These are phyloP conservation scores for Irpex rosettiformis DNA, from an alignment of 1,284 basidiomycete species.

Conservation along the genomic window DNA sequence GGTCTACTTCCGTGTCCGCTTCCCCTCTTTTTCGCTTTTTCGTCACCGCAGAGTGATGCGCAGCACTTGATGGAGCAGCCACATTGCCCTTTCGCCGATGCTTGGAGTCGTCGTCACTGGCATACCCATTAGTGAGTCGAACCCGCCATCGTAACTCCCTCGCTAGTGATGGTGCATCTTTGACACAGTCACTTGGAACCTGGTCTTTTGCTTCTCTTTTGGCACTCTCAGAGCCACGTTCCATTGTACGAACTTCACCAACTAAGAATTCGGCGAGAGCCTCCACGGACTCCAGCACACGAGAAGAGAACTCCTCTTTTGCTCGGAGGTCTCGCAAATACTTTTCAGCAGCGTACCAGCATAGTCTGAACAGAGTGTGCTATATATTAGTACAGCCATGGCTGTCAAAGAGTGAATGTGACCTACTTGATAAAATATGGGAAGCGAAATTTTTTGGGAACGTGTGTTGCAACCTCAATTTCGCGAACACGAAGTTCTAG, in stretches of 20 bases:
- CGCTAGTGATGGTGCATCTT: conserved; percentile 74
- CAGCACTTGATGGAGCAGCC: conserved; percentile 8
- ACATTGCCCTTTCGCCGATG: conserved; percentile 27
- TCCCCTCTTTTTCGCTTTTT: conserved; percentile 56
- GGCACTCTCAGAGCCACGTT: conserved; percentile 56
- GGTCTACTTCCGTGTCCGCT: conserved; percentile 18
- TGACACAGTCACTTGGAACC: conserved; percentile 76
- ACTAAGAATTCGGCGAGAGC: conserved; percentile 77
- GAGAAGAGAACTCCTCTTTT: conserved; percentile 53
- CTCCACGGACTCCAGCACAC: conserved; percentile 71
- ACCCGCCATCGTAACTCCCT: conserved; percentile 82
- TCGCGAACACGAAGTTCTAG: conserved; percentile 83
- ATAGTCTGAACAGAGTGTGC: conserved; percentile 50
- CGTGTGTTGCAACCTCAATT: conserved; percentile 90
- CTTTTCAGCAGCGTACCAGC: conserved; percentile 87
- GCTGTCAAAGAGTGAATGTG: background rate
- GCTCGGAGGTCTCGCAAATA: conserved; percentile 70
- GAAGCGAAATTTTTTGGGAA: conserved; percentile 94
- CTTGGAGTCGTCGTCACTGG: conserved; percentile 65
- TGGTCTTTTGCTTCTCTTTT: conserved; percentile 77
- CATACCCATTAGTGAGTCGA: conserved; percentile 57
- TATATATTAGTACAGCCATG: background rate
- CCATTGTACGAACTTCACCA: conserved; percentile 67
- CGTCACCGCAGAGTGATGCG: conserved; percentile 23
- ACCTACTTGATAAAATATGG: conserved; percentile 79